phyloP scores from a whole-genome alignment of 345 rosid species.

The Boechera retrofracta region DNA sequence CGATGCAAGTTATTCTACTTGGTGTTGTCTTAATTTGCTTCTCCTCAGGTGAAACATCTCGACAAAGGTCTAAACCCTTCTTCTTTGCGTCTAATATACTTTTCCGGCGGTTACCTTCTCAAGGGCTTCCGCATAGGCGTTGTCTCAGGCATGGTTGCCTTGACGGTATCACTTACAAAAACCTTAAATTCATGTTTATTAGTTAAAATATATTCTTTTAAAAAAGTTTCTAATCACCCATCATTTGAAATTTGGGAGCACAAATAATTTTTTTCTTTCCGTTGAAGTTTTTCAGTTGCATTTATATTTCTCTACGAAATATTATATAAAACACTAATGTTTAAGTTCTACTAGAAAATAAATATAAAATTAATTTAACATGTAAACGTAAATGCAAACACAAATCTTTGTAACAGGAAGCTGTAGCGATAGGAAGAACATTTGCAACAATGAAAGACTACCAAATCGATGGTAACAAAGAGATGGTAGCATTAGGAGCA shows the following conservation, averaged over 20 bases:
- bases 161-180: constrained; percentile 55
- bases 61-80: constrained; percentile 84
- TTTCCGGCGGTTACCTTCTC: constrained; percentile 61
- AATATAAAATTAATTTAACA: too few relatives aligned
- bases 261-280: not conserved
- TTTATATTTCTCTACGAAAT: too few relatives aligned
- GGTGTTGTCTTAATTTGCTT: constrained; percentile 13
- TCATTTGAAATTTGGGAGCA: too few relatives aligned
- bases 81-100: constrained; percentile 62
- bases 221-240: too few relatives aligned
- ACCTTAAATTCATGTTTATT: not conserved
- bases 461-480: constrained; percentile 92
- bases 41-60: constrained; percentile 65
- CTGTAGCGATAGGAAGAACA: constrained; percentile 91
- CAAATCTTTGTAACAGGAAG: constrained; percentile 59
- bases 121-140: constrained; percentile 82
- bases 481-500: constrained; percentile 91
- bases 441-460: constrained; percentile 93
- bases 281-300: too few relatives aligned
- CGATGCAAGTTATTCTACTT: not conserved
- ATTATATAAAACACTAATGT: too few relatives aligned
- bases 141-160: constrained; percentile 83
- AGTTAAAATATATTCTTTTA: not conserved
- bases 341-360: too few relatives aligned
- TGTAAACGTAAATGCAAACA: too few relatives aligned